phyloP scores from a whole-genome alignment of 768 basidiomycete species.

The Mycena chlorophos region DNA sequence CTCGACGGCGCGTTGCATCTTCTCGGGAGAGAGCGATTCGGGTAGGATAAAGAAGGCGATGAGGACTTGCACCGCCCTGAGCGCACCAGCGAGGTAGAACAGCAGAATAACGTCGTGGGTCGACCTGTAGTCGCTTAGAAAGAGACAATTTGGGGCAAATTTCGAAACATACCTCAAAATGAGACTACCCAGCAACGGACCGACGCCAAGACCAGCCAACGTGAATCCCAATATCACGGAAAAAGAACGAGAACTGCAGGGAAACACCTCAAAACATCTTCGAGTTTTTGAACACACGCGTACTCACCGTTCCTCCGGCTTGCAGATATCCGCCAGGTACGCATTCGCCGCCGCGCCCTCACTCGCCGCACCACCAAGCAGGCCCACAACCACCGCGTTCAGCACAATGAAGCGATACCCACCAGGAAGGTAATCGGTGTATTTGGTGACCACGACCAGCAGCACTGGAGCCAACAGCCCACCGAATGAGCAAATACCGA shows the following conservation, averaged over 20 bases:
- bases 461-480: constrained; percentile 61
- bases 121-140: constrained; percentile 10
- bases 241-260: constrained; percentile 58
- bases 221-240: constrained; percentile 66
- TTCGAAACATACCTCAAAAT: constrained; percentile 44
- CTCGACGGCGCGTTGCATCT: constrained; percentile 36
- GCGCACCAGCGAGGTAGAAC: constrained; percentile 63
- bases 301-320: constrained; percentile 52
- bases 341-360: constrained; percentile 56
- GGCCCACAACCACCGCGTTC: constrained; percentile 66
- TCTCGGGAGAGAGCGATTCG: constrained; percentile 65
- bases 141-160: neutral
- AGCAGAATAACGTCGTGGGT: constrained; percentile 60
- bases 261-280: neutral
- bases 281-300: neutral
- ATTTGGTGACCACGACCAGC: constrained; percentile 65
- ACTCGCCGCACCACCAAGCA: constrained; percentile 65
- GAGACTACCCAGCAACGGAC: constrained; percentile 71
- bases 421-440: constrained; percentile 63
- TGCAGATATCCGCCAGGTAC: constrained; percentile 70
- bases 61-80: constrained; percentile 52
- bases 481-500: constrained; percentile 64
- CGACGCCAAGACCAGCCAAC: constrained; percentile 74
- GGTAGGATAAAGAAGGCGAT: constrained; percentile 65
- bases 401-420: constrained; percentile 80